Evolutionary conservation across 139 green algal species (phyloP).

Genomic region (Edaphochlamys debaryana): DNA sequence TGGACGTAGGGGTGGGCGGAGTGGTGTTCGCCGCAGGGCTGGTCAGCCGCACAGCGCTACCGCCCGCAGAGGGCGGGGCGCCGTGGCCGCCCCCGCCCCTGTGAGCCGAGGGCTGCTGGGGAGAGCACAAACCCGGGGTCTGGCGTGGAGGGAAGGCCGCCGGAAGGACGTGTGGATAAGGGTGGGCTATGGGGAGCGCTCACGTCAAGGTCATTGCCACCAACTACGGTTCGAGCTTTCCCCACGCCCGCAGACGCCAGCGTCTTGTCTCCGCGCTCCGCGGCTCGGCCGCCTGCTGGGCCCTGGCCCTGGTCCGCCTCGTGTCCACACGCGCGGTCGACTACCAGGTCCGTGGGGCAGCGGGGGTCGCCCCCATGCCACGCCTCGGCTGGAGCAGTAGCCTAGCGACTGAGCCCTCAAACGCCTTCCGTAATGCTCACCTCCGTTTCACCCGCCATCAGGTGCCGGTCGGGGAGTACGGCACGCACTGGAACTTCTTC

Average conservation of each 20-base stretch:
- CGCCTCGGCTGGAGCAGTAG: no score
- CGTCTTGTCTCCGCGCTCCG: slow-evolving; percentile 10
- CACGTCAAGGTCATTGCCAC: no score
- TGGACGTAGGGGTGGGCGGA: slow-evolving; percentile 91
- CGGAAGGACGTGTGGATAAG: no score
- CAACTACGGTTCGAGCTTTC: no score
- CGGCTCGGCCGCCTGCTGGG: slow-evolving; percentile 41
- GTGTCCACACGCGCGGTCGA: slow-evolving; percentile 55
- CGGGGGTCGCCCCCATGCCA: no score
- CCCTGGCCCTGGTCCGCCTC: slow-evolving; percentile 64
- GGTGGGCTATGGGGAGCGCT: no score
- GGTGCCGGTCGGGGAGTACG: slow-evolving; percentile 89
- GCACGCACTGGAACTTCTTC: slow-evolving; percentile 98
- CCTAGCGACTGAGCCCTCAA: no score
- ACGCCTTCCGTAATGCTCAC: no score
- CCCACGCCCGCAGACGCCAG: neutral
- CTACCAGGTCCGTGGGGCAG: slow-evolving; percentile 76
- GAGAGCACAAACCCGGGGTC: no score
- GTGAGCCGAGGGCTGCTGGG: no score
- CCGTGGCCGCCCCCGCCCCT: neutral
- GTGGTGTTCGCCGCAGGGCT: slow-evolving; percentile 81
- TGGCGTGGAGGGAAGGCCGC: no score
- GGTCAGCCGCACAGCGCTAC: slow-evolving; percentile 31
- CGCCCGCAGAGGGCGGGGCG: neutral
- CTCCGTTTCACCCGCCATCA: no score